Evolutionary conservation across 345 rosid genomes (phyloP).

Genomic region (Stellera chamaejasme): DNA sequence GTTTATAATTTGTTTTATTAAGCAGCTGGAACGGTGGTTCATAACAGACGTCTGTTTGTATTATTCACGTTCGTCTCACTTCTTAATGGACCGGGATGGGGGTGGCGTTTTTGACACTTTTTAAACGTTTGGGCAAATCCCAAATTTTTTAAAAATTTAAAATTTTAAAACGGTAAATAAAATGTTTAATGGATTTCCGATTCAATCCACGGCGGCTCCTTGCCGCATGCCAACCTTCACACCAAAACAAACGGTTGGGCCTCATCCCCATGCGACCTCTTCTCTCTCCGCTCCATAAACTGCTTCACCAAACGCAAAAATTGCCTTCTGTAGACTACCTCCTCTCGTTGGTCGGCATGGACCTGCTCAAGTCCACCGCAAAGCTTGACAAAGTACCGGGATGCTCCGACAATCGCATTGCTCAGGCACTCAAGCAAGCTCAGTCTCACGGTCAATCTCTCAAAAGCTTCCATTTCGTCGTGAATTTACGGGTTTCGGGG

Average conservation of each 20-base stretch:
- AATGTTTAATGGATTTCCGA: slow-evolving; percentile 41
- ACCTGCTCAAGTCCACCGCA: slow-evolving; percentile 63
- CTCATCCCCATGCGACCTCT: slow-evolving; percentile 77
- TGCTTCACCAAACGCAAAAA: slow-evolving; percentile 55
- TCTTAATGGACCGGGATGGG: too few relatives aligned
- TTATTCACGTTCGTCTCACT: too few relatives aligned
- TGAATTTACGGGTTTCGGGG: slow-evolving; percentile 83
- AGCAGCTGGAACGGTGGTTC: too few relatives aligned
- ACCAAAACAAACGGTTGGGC: slow-evolving; percentile 83
- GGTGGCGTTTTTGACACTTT: too few relatives aligned
- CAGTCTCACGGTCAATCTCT: slow-evolving; percentile 52
- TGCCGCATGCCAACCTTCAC: slow-evolving; percentile 65
- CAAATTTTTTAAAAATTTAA: too few relatives aligned
- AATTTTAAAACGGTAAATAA: too few relatives aligned
- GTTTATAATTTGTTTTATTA: too few relatives aligned
- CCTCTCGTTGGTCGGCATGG: slow-evolving; percentile 80
- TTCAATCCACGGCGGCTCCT: slow-evolving; percentile 62
- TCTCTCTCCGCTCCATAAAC: slow-evolving; percentile 56
- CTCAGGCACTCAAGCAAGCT: slow-evolving; percentile 45
- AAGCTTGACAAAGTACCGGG: slow-evolving; percentile 68
- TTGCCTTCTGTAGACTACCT: slow-evolving; percentile 63
- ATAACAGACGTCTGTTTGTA: too few relatives aligned
- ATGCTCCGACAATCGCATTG: slow-evolving; percentile 75
- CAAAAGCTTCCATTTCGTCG: slow-evolving; percentile 68
- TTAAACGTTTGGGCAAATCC: too few relatives aligned